Evolutionary conservation across 805 yeast genomes (phyloP).

Genomic region (Yamadazyma nakazawae): DNA sequence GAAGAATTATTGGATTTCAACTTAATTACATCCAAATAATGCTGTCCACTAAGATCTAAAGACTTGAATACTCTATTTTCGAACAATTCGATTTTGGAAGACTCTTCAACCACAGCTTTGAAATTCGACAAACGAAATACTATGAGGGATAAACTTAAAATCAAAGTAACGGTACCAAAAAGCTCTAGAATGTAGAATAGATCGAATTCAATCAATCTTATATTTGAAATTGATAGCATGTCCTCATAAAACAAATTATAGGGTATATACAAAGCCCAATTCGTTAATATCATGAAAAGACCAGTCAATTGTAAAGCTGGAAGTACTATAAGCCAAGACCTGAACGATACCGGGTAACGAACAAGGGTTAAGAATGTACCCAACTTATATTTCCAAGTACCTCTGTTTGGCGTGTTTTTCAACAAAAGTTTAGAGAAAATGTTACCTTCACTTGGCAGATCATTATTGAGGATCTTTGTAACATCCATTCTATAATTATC

Average conservation of each 20-base stretch:
- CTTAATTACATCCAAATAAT: slow-evolving; percentile 59
- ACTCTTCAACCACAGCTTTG: slow-evolving; percentile 8
- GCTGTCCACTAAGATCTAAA: slow-evolving; percentile 42
- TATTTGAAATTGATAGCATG: background rate
- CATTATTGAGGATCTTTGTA: slow-evolving; percentile 42
- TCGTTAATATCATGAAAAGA: slow-evolving; percentile 17
- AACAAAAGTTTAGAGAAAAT: slow-evolving; percentile 9
- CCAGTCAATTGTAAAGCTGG: slow-evolving; percentile 16
- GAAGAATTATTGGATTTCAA: slow-evolving; percentile 60
- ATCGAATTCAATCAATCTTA: slow-evolving; percentile 11
- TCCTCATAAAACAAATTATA: slow-evolving; percentile 10
- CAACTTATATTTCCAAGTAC: slow-evolving; percentile 23
- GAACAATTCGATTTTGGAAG: slow-evolving; percentile 13
- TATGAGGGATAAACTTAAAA: slow-evolving; percentile 38
- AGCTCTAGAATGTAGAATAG: slow-evolving; percentile 56
- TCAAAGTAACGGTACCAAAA: slow-evolving; percentile 46
- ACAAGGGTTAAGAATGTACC: slow-evolving; percentile 22
- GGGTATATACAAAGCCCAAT: slow-evolving; percentile 23
- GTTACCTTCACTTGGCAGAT: slow-evolving; percentile 10
- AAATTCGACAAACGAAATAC: slow-evolving; percentile 19
- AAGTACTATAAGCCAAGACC: slow-evolving; percentile 27
- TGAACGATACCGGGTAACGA: slow-evolving; percentile 35
- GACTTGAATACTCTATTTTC: slow-evolving; percentile 26
- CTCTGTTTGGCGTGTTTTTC: slow-evolving; percentile 13
- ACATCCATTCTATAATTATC: slow-evolving; percentile 65